These are phyloP conservation scores for Macrolepiota albuminosa DNA, from an alignment of 768 basidiomycete species.

Conservation along the genomic window DNA sequence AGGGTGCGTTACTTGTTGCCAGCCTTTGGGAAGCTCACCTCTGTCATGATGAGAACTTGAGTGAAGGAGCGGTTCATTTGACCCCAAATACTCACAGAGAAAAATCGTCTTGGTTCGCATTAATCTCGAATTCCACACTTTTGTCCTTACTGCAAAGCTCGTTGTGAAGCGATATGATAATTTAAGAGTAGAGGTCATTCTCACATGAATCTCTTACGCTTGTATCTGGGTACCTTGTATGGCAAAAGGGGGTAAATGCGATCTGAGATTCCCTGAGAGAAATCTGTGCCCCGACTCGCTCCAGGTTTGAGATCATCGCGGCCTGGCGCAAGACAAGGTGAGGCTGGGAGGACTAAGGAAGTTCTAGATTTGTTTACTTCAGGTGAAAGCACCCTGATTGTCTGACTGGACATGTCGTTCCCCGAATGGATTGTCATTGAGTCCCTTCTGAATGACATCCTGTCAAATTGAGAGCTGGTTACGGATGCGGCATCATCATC, in stretches of 20 bases:
- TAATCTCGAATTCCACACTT: not conserved
- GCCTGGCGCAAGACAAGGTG: not conserved
- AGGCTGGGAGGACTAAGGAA: not conserved
- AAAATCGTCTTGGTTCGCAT: not conserved
- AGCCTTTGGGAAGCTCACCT: conserved; percentile 1
- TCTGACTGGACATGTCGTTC: conserved; percentile 1
- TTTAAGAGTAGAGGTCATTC: not conserved
- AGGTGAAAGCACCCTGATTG: not conserved
- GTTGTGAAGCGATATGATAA: not conserved
- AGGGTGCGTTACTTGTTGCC: conserved; percentile 6
- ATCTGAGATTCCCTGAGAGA: not conserved
- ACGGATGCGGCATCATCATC: not conserved
- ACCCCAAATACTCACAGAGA: not conserved
- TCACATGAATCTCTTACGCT: conserved; percentile 8
- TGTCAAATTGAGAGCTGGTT: not conserved
- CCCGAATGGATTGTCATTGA: not conserved
- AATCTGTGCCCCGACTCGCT: not conserved
- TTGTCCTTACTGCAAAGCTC: not conserved
- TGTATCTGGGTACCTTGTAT: conserved; percentile 4
- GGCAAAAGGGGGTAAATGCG: conserved; percentile 4
- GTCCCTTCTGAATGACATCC: not conserved
- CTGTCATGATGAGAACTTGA: not conserved
- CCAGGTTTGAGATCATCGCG: not conserved
- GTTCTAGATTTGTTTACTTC: not conserved
- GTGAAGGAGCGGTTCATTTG: not conserved